A percentile compares a stretch with the other conserved stretches of the same genome.
These are phyloP conservation scores for Globisporangium uncinulatum DNA, from an alignment of 352 stramenopile species.

Conservation along the genomic window DNA sequence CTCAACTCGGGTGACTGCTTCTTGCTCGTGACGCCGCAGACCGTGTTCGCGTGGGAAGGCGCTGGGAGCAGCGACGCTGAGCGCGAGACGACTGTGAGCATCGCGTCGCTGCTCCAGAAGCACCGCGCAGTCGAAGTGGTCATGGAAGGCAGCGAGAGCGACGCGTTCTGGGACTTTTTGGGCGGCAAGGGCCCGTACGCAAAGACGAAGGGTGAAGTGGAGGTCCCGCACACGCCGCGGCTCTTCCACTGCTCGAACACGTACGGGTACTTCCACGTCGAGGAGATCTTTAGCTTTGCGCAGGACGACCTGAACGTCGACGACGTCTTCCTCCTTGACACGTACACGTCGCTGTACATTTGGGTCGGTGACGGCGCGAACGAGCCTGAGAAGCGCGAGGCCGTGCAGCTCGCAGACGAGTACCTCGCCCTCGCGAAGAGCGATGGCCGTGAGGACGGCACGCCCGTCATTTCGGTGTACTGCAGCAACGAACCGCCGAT, in stretches of 20 bases:
- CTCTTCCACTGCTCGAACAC: constrained; percentile 89
- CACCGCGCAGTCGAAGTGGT: constrained; percentile 39
- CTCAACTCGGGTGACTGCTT: constrained; percentile 88
- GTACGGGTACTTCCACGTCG: constrained; percentile 83
- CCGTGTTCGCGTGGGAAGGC: constrained; percentile 78
- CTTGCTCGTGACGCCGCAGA: constrained; percentile 68
- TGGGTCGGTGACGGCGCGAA: constrained; percentile 85
- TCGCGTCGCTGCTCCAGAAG: constrained; percentile 57
- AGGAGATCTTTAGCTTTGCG: constrained; percentile 84
- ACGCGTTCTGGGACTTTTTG: constrained; percentile 83
- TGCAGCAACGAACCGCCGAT: constrained; percentile 81
- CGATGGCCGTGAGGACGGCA: constrained; percentile 79
- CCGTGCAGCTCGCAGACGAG: constrained; percentile 55
- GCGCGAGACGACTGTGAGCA: constrained; percentile 50
- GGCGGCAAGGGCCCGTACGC: constrained; percentile 74
- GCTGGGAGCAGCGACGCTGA: constrained; percentile 59
- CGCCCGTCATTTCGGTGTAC: constrained; percentile 74
- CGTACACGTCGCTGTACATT: constrained; percentile 86
- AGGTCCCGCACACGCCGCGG: constrained; percentile 68
- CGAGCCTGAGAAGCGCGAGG: constrained; percentile 65
- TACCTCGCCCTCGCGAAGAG: constrained; percentile 70
- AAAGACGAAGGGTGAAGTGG: constrained; percentile 55
- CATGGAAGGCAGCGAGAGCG: constrained; percentile 56
- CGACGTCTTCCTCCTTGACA: constrained; percentile 91
- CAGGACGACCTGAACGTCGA: constrained; percentile 90